Evolutionary conservation across 2,329 filamentous ascomycete genomes (phyloP).

Genomic region (Chlorencoelia australis): DNA sequence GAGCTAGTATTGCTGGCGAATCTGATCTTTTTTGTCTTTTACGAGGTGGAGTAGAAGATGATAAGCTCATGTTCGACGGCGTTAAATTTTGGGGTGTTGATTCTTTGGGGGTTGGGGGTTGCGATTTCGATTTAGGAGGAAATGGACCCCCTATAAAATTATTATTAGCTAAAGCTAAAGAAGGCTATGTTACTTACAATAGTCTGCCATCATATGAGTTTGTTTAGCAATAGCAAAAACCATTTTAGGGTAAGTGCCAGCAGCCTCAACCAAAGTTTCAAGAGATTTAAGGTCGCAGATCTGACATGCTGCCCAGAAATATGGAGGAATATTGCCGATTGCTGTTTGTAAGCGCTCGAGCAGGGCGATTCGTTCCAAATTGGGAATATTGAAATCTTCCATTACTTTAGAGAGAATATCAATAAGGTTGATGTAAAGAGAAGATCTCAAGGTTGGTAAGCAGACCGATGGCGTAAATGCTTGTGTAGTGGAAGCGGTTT

Average conservation of each 20-base stretch:
- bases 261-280: conserved; percentile 6
- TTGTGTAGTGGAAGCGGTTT: too few relatives aligned
- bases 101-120: too few relatives aligned
- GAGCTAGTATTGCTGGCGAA: too few relatives aligned
- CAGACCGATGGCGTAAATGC: too few relatives aligned
- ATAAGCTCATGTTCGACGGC: conserved; percentile 1
- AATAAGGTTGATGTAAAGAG: too few relatives aligned
- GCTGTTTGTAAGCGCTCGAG: conserved; percentile 9
- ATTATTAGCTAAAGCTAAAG: conserved; percentile 8
- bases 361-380: conserved; percentile 8
- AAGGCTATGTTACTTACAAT: conserved; percentile 11
- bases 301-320: conserved; percentile 14
- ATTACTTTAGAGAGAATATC: conserved; percentile 8
- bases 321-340: conserved; percentile 8
- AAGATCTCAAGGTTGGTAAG: too few relatives aligned
- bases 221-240: conserved; percentile 7
- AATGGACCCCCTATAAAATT: too few relatives aligned
- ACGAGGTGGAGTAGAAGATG: conserved; percentile 5
- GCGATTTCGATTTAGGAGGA: too few relatives aligned
- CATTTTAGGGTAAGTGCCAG: not conserved
- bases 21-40: conserved; percentile 11
- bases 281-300: conserved; percentile 11
- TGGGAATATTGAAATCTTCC: conserved; percentile 14
- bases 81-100: too few relatives aligned
- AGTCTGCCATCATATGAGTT: conserved; percentile 5